phyloP scores from a whole-genome alignment of 371 early-diverging fungal genomes.

The Mortierella sp. region DNA sequence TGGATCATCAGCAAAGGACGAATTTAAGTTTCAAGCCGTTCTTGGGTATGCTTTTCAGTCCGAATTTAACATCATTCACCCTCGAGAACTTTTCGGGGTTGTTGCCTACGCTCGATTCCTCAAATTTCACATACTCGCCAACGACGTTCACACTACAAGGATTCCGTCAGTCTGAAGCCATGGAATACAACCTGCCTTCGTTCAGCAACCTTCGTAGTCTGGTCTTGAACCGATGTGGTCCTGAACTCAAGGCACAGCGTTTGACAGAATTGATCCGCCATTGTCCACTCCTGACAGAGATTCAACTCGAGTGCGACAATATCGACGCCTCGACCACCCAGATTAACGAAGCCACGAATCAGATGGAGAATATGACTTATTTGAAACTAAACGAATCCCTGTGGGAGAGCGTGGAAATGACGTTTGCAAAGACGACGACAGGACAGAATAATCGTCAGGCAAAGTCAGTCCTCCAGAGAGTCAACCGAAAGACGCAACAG shows the following conservation, averaged over 20 bases:
- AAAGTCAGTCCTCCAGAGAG: neutral
- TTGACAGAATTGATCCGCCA: constrained; percentile 6
- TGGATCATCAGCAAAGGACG: neutral
- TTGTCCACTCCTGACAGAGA: constrained; percentile 22
- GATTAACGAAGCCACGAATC: constrained; percentile 13
- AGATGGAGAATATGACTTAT: constrained; percentile 7
- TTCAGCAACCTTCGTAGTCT: constrained; percentile 19
- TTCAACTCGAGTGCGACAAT: constrained; percentile 30
- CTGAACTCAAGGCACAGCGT: neutral
- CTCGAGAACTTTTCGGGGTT: constrained; percentile 32
- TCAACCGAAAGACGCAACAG: constrained; percentile 11
- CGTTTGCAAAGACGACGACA: neutral
- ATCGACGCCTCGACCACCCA: constrained; percentile 7
- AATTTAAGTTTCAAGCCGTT: constrained; percentile 23
- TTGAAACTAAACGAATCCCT: constrained; percentile 23
- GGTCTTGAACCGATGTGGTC: constrained; percentile 19
- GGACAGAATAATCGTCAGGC: neutral
- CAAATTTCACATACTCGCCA: constrained; percentile 4
- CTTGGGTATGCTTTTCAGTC: constrained; percentile 25
- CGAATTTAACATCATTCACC: constrained; percentile 19
- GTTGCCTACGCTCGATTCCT: neutral
- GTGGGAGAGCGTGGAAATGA: constrained; percentile 22
- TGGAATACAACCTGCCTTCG: neutral
- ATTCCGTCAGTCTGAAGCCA: neutral
- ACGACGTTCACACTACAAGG: constrained; percentile 4